These are phyloP conservation scores for Mucor sp. DNA, from an alignment of 371 early-diverging fungal genomes.

Conservation along the genomic window DNA sequence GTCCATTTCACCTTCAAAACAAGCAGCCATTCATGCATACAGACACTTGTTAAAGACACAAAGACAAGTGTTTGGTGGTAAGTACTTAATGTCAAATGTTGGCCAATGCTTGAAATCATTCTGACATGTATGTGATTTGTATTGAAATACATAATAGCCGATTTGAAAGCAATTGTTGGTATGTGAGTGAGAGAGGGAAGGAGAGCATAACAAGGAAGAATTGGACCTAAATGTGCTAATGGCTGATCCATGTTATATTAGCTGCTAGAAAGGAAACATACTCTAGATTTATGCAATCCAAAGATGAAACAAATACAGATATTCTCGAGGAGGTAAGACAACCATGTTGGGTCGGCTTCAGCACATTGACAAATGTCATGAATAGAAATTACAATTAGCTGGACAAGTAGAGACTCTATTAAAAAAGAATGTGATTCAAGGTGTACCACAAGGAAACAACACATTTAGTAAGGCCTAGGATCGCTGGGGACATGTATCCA, in stretches of 20 bases:
- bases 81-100: not conserved
- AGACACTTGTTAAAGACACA: constrained; percentile 44
- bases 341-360: not conserved
- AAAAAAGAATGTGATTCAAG: constrained; percentile 46
- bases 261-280: constrained; percentile 50
- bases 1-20: constrained; percentile 31
- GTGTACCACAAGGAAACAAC: constrained; percentile 31
- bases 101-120: not conserved
- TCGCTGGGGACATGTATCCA: not conserved
- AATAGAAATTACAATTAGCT: constrained; percentile 44
- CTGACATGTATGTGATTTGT: not conserved
- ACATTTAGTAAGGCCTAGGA: constrained; percentile 31
- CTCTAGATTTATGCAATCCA: constrained; percentile 44
- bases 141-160: constrained; percentile 25
- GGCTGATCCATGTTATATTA: not conserved
- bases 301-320: constrained; percentile 46
- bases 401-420: constrained; percentile 41
- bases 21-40: constrained; percentile 48
- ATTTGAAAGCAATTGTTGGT: constrained; percentile 40
- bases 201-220: not conserved
- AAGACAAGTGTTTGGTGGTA: constrained; percentile 45
- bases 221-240: not conserved
- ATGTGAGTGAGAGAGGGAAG: not conserved
- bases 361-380: not conserved
- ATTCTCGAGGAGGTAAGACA: constrained; percentile 45